Base-by-base conservation (phyloP, 2,329 filamentous ascomycete species). In the Phialocephala subalpina region DNA sequence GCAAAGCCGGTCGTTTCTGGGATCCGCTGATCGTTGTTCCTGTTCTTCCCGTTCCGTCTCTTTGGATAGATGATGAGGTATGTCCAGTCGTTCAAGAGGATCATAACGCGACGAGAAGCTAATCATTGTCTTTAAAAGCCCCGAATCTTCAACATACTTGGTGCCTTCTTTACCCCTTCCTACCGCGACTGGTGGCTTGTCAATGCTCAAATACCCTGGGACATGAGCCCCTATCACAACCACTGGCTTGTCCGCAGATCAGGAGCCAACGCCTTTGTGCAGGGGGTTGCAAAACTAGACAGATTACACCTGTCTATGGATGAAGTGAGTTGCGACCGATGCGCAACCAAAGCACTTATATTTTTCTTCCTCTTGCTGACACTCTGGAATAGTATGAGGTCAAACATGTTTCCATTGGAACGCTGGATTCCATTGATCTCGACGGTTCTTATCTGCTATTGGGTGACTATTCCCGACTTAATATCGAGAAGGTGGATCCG, bases 401-500 rank as follows among this genome's bases (percentile, higher is more conserved):
- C 18, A 49, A 49, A 22, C n/a, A 49, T 49, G 45, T 49, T 49
- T 49, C 5, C 18, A 49, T 49, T 25, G 45, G 45, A 49, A 22
- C 20, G 45, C 45, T 49, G 45, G 18, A 22, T 49, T 12, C 8
- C 3, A 22, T 49, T 18, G 45, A 49, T 49, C 7, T 25, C 20
- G 45, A 49, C 12, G 45, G 45, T 49, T 49, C 45, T 49, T 49
- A 49, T 49, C 20, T 18, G 18, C 45, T 49, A 22, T 22, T 49
- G 20, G 45, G 45, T 25, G 45, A 49, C 12, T 18, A 49, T 49
- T 49, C 45, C 22, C 45, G 45, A 49, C 45, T 49, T 49, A 22
- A 22, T 49, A 49, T 49, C 20, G 45, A 22, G 45, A 49, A 49
- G 45, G 45, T 49, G 45, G 45, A 49, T 49, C 45, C 45, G 12